Evolutionary conservation across 2,329 filamentous ascomycete species (phyloP), one percentile per base, ranked within the genome.

Genomic region (Orbilia brochopaga): DNA sequence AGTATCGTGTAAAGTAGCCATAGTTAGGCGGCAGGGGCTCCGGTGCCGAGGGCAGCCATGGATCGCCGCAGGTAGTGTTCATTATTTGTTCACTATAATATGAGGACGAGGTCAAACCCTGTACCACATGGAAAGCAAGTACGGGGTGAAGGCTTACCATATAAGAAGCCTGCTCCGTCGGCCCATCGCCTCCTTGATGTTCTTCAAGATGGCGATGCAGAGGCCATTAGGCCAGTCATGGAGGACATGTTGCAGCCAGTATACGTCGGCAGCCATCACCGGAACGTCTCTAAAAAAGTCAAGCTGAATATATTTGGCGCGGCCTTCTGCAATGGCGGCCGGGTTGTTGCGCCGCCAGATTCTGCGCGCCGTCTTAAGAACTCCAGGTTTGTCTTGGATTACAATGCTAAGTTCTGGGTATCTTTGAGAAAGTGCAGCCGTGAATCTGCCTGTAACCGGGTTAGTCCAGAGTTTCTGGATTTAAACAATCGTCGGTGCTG

Each of bases 391-490:
- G 67, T 81, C 80, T 64, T 81, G 78, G 2, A 81, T 66, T 8
- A 81, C 74, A 35, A 80, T 78, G 0, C 76, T 78, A 5, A 81
- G 75, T 2, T 78, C 57, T 0, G 78, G 78, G 54, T 79, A 80
- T 1, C 78, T 46, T 5, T 73, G 75, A 2, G 75, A 77, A 1
- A 81, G 75, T 58, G 79, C 78, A 24, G 79, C 74, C 30, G 70
- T 75, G 67, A 80, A 79, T 40, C 64, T 57, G 19, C 64, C 57
- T 69, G 42, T 2, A 17, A 24, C 42, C 5, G 72, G 69, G 21
- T 62, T 69, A 55, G 21, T 30, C 24, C 11, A 32, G 21, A n/a
- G 6, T 19, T 13, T 24, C 10, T 27, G 6, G 27, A 17, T 15
- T 75, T 75, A 2, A 13, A n/a, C 11, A 17, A 6, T 23, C 15